These are phyloP conservation scores for Rubus parviflorus DNA, from an alignment of 306 rosid genomes.

Conservation along the genomic window DNA sequence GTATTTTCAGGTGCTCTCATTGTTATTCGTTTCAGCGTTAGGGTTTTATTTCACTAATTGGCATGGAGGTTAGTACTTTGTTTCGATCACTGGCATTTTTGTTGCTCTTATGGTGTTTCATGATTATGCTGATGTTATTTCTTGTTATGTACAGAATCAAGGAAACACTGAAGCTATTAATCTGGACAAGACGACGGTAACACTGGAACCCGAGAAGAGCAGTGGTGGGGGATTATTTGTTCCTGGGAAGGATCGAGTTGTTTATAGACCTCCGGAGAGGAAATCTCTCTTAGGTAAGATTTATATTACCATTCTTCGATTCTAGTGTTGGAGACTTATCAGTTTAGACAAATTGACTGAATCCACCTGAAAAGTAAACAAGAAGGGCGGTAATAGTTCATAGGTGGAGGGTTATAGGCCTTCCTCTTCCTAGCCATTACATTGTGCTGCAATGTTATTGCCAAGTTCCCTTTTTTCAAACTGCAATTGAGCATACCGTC, in stretches of 20 bases:
- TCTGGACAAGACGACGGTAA: slow-evolving; percentile 48
- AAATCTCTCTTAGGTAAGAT: slow-evolving; percentile 70
- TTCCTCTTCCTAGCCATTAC: neutral
- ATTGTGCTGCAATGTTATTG: neutral
- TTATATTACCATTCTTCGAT: slow-evolving; percentile 3
- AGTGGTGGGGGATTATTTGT: slow-evolving; percentile 59
- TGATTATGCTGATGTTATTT: slow-evolving; percentile 8
- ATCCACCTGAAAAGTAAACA: neutral
- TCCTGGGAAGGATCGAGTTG: slow-evolving; percentile 79
- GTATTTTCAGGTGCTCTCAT: slow-evolving; percentile 16
- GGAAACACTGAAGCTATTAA: slow-evolving; percentile 50
- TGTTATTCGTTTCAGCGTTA: neutral
- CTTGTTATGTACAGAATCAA: slow-evolving; percentile 40
- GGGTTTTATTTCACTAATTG: neutral
- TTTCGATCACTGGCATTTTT: neutral
- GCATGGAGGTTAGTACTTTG: slow-evolving; percentile 35
- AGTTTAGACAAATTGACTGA: neutral
- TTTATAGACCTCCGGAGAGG: slow-evolving; percentile 62
- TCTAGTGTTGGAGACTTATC: neutral
- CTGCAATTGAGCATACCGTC: neutral
- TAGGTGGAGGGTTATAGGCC: neutral
- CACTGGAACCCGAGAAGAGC: slow-evolving; percentile 63
- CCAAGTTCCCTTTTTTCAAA: neutral
- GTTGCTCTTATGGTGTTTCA: neutral
- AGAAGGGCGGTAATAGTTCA: neutral